Evolutionary conservation across 2,329 filamentous ascomycete genomes (phyloP), one percentile per base, ranked within the genome.

Genomic region (Akanthomyces muscarius): DNA sequence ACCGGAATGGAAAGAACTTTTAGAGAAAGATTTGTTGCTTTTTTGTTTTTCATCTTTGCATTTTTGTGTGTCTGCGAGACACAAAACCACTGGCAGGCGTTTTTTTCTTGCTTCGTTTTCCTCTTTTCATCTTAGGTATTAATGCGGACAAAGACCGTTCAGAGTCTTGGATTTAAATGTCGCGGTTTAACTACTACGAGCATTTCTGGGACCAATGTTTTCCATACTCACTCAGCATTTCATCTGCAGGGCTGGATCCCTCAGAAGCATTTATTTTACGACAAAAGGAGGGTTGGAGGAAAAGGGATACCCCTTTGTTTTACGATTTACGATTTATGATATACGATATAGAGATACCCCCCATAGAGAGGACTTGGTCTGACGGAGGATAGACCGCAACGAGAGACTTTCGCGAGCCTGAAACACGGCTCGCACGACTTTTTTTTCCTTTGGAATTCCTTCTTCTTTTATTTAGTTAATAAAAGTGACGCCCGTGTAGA

Each of bases 101-200:
- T 63, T 42, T 47, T 52, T 41, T 33, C 57, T 60, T 61, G 38
- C 47, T 47, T 50, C 21, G 18, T 58, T 59, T 58, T 55, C 5
- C 30, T 41, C 30, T 13, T 54, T 56, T 47, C 58, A 61, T 52
- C 54, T 63, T 63, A 63, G 61, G 61, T 63, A 63, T 63, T 63
- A 63, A 63, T 63, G 61, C 55, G 61, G 61, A 63, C 61, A 58
- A 52, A 58, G 61, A 63, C 58, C 50, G 50, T 63, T 45, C 42
- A 42, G 54, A 57, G 53, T 58, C 47, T 61, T 63, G 61, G 61
- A 57, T 63, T 63, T 47, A 63, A 63, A 63, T 58, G 61, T 63
- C 55, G 61, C 61, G 54, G 61, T 63, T 63, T 58, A 59, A 63
- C 48, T 38, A 58, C 53, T 58, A 58, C 53, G 47, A 63, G 41